Evolutionary conservation across 768 basidiomycete species (phyloP).

Genomic region (Termitomyces sp.): DNA sequence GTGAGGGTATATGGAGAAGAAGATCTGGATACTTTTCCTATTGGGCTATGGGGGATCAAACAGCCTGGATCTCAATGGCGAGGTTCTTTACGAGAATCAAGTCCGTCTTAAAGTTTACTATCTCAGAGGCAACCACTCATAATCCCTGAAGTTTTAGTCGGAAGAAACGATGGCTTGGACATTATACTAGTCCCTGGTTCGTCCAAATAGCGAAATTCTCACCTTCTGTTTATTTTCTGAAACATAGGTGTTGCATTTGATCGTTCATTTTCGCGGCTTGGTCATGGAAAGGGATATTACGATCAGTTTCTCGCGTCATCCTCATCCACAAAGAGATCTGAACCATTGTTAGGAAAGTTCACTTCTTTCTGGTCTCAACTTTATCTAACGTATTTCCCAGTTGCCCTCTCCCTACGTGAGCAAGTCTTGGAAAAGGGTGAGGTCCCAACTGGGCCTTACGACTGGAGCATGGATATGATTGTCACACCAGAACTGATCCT

Average conservation of each 20-base stretch:
- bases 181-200: slow-evolving; percentile 65
- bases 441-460: slow-evolving; percentile 50
- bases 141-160: slow-evolving; percentile 29
- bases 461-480: slow-evolving; percentile 62
- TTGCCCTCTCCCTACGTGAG: slow-evolving; percentile 60
- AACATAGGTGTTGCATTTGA: slow-evolving; percentile 70
- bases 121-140: not conserved
- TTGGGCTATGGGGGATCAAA: slow-evolving; percentile 70
- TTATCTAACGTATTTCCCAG: slow-evolving; percentile 25
- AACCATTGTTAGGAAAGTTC: slow-evolving; percentile 54
- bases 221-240: not conserved
- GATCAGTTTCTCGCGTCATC: slow-evolving; percentile 67
- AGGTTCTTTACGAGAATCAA: slow-evolving; percentile 39
- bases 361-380: slow-evolving; percentile 4
- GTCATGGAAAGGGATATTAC: slow-evolving; percentile 83
- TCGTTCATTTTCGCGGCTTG: slow-evolving; percentile 58
- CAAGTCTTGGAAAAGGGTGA: slow-evolving; percentile 48
- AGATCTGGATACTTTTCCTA: slow-evolving; percentile 53
- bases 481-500: slow-evolving; percentile 35
- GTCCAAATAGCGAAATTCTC: slow-evolving; percentile 6
- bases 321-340: slow-evolving; percentile 31
- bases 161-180: slow-evolving; percentile 40
- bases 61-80: slow-evolving; percentile 50
- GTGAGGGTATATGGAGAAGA: slow-evolving; percentile 51
- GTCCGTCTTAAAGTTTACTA: slow-evolving; percentile 28